Percentiles rank a stretch among this genome's conserved stretches.
Conservation (phyloP, 2,329 filamentous ascomycete species). For the Fusarium phyllophilum region DNA sequence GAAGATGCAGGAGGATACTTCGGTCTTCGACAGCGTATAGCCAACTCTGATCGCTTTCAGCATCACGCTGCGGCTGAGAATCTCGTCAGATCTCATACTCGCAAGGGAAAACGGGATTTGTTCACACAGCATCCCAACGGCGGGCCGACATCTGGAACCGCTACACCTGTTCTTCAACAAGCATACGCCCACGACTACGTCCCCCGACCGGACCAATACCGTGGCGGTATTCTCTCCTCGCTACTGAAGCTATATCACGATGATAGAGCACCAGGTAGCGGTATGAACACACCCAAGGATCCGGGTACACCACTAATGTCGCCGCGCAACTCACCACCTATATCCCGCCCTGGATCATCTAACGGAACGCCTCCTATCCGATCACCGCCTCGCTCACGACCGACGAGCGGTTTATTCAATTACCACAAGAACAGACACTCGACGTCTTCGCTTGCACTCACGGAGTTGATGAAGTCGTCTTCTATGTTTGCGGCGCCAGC, state of each 20-base stretch:
- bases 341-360: conserved; percentile 54
- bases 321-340: conserved; percentile 54
- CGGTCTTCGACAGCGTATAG: conserved; percentile 37
- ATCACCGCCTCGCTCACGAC: conserved; percentile 48
- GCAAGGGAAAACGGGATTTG: conserved; percentile 46
- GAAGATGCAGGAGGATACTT: conserved; percentile 34
- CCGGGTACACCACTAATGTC: conserved; percentile 55
- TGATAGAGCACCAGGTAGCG: conserved; percentile 53
- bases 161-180: conserved; percentile 55
- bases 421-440: conserved; percentile 54
- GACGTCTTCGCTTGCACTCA: conserved; percentile 58
- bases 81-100: conserved; percentile 49
- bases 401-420: conserved; percentile 54
- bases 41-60: conserved; percentile 33
- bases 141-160: conserved; percentile 49
- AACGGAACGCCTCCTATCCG: conserved; percentile 42
- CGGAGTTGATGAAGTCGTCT: conserved; percentile 65
- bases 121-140: conserved; percentile 44
- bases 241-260: conserved; percentile 76
- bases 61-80: conserved; percentile 48
- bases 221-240: conserved; percentile 77
- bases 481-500: conserved; percentile 62
- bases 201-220: conserved; percentile 73
- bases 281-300: conserved; percentile 53
- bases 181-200: conserved; percentile 68